A percentile compares a stretch with the other conserved stretches of the same genome.
Conservation (phyloP, 2,329 filamentous ascomycete species). For the Didymella exigua region DNA sequence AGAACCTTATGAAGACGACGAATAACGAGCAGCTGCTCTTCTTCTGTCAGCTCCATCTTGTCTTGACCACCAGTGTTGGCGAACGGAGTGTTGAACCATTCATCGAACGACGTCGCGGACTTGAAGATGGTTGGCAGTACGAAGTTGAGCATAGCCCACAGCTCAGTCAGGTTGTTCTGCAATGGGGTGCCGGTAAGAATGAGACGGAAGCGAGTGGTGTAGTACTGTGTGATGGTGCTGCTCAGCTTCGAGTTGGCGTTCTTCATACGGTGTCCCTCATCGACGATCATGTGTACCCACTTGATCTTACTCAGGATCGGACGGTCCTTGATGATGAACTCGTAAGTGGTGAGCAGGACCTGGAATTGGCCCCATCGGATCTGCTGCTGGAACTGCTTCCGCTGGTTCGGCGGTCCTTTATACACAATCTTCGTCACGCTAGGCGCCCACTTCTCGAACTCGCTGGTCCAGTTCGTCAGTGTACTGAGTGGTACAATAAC, state of each 20-base stretch:
- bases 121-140: constrained; percentile 99
- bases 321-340: constrained; percentile 99
- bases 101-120: constrained; percentile 96
- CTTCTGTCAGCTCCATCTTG: constrained; percentile 98
- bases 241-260: constrained; percentile 96
- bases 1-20: constrained; percentile 97
- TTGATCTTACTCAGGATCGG: constrained; percentile 97
- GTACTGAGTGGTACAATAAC: constrained; percentile 98
- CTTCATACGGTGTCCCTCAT: constrained; percentile 99
- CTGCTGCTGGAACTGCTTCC: constrained; percentile 90
- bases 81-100: constrained; percentile 99
- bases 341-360: constrained; percentile 94
- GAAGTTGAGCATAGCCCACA: constrained; percentile 99
- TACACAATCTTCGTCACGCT: constrained; percentile 87
- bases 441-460: constrained; percentile 99
- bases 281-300: constrained; percentile 99
- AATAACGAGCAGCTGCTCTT: constrained; percentile 98
- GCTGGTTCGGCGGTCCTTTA: constrained; percentile 87
- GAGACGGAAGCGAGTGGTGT: constrained; percentile 90
- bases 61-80: constrained; percentile 97
- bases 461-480: constrained; percentile 96
- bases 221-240: constrained; percentile 92
- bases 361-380: constrained; percentile 96
- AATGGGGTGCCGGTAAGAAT: constrained; percentile 97
- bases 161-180: constrained; percentile 93